Evolutionary conservation across 169 alveolate genomes (phyloP), one percentile per base, ranked within the genome.

Genomic region (Pseudocohnilembus persalinus): DNA sequence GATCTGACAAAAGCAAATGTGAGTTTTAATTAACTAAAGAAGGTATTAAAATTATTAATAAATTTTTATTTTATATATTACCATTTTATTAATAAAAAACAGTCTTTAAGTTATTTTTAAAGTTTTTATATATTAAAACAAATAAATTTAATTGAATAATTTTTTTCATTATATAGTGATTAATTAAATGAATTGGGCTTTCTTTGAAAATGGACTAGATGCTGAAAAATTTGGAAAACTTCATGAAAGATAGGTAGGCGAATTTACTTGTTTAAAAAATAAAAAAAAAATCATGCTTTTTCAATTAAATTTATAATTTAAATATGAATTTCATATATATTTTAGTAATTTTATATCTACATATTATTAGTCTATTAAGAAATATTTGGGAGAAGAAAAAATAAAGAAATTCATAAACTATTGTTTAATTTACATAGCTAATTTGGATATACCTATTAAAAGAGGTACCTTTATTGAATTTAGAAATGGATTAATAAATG

Each of bases 381-480:
- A 88, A 30, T 84, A 91, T 64, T 83, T 97, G 1, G 99, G 99
- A 6, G 98, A 96, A 85, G 97, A 95, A 11, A 90, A 85, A 81
- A 85, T 97, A 29, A 94, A 97, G 78, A 88, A 92, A 74, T 88
- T 98, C 65, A 90, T 98, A 63, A 97, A 98, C 85, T 97, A 92
- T 85, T 91, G 97, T 82, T 87, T 98, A 26, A 91, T 89, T 81
- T 94, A 97, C 82, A 90, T 98, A 68, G 96, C 99, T 25, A 97
- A 97, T 68, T 91, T 97, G 31, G 98, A 97, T 78, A 96, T 98
- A n/a, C 99, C 99, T 29, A 87, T 94, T 32, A 98, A 98, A 88
- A 94, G 99, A 94, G 99, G 99, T 26, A 97, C 98, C 24, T 98
- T 98, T 89, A 93, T 98, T 72, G 99, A 98, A 83, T 94, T 91